Percentiles rank a stretch among this genome's conserved stretches.
Conservation (phyloP, 1,284 basidiomycete species). For the Malassezia dermatis region DNA sequence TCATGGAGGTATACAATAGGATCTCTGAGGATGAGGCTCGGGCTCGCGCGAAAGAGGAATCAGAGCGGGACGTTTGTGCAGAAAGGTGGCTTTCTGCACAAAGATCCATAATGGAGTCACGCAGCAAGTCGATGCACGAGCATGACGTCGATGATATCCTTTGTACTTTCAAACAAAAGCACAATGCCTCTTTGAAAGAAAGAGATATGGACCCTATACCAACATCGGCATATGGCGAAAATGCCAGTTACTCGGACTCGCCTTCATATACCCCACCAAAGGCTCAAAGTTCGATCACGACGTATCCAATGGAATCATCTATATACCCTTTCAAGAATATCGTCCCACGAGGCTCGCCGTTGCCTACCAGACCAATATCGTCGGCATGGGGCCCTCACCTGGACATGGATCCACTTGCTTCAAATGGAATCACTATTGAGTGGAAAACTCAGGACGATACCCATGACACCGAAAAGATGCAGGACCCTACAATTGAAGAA, state of each 20-base stretch:
- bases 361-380: background rate
- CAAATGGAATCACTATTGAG: background rate
- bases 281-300: background rate
- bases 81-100: slow-evolving; percentile 1
- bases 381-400: background rate
- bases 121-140: background rate
- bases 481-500: background rate
- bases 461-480: background rate
- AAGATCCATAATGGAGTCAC: background rate
- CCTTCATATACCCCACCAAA: slow-evolving; percentile 3
- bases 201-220: background rate
- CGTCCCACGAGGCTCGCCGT: background rate
- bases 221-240: background rate
- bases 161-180: background rate
- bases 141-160: background rate
- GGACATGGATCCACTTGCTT: background rate
- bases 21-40: slow-evolving; percentile 3
- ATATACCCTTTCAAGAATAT: slow-evolving; percentile 1
- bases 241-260: background rate
- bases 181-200: background rate
- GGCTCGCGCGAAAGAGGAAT: background rate
- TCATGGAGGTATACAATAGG: slow-evolving; percentile 6
- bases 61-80: slow-evolving; percentile 1
- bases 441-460: background rate
- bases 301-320: slow-evolving; percentile 8